These are phyloP conservation scores for Bryoglossum gracile DNA, from an alignment of 495 filamentous ascomycete species.

Conservation along the genomic window DNA sequence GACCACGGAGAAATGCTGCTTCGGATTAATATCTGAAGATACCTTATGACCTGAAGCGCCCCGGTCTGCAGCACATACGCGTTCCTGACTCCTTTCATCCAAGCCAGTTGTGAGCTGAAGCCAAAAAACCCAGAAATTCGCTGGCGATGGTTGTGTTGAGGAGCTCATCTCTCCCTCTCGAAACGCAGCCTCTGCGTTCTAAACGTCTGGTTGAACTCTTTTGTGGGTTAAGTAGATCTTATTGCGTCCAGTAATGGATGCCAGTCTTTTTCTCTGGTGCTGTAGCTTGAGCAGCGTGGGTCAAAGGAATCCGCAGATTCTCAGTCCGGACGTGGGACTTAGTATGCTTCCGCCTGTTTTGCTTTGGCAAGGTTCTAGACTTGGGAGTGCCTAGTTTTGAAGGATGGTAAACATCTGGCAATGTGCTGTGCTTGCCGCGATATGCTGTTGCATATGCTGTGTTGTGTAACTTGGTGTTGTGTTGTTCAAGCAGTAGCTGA, in stretches of 20 bases:
- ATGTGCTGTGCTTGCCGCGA: constrained; percentile 49
- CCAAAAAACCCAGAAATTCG: constrained; percentile 26
- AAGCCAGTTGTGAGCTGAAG: constrained; percentile 11
- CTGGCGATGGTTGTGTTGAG: constrained; percentile 33
- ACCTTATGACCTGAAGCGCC: constrained; percentile 10
- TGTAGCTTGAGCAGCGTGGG: constrained; percentile 36
- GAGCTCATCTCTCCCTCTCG: constrained; percentile 34
- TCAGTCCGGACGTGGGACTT: background rate
- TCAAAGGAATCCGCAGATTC: no score
- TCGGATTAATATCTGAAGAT: constrained; percentile 4
- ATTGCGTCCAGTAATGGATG: constrained; percentile 38
- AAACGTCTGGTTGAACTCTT: constrained; percentile 35
- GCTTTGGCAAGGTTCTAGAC: constrained; percentile 41
- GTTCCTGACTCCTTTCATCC: constrained; percentile 7
- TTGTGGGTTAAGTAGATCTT: constrained; percentile 32
- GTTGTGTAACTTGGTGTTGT: constrained; percentile 26
- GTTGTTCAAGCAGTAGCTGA: constrained; percentile 48
- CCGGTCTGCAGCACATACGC: constrained; percentile 3
- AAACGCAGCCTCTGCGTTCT: constrained; percentile 33
- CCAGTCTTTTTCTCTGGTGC: constrained; percentile 40
- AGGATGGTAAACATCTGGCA: constrained; percentile 53
- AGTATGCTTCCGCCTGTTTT: no score
- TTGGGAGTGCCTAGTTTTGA: constrained; percentile 45
- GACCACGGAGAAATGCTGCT: background rate
- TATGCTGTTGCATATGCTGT: constrained; percentile 23